Percentiles rank a stretch among this genome's conserved stretches.
These are phyloP conservation scores for Mucor circinelloides DNA, from an alignment of 371 early-diverging fungal genomes.

Conservation along the genomic window DNA sequence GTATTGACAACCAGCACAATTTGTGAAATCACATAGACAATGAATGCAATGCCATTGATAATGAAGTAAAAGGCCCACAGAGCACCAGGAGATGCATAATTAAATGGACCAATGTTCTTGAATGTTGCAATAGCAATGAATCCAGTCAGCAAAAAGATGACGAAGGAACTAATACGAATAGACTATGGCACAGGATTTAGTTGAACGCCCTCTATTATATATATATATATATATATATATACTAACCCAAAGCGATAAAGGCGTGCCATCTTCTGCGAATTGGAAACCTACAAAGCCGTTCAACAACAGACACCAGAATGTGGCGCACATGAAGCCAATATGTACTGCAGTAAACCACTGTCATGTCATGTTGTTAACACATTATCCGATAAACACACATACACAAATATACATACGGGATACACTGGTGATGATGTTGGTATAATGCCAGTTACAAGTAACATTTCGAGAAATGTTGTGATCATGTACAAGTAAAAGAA, in stretches of 20 bases:
- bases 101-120: slow-evolving; percentile 64
- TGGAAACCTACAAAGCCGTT: slow-evolving; percentile 97
- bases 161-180: slow-evolving; percentile 80
- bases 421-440: slow-evolving; percentile 80
- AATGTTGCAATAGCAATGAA: slow-evolving; percentile 89
- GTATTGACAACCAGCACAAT: slow-evolving; percentile 92
- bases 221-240: neutral
- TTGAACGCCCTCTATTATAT: neutral
- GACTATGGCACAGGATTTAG: slow-evolving; percentile 51
- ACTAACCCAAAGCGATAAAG: slow-evolving; percentile 84
- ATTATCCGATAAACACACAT: neutral
- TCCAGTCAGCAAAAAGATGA: slow-evolving; percentile 76
- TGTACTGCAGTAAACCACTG: slow-evolving; percentile 90
- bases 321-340: slow-evolving; percentile 78
- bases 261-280: slow-evolving; percentile 96
- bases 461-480: slow-evolving; percentile 82
- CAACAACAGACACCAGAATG: slow-evolving; percentile 88
- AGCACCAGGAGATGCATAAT: slow-evolving; percentile 64
- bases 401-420: slow-evolving; percentile 65
- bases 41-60: slow-evolving; percentile 79
- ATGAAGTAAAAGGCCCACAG: slow-evolving; percentile 91
- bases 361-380: neutral
- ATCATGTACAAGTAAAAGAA: slow-evolving; percentile 95
- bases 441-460: slow-evolving; percentile 88
- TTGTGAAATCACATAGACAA: slow-evolving; percentile 89